Base-by-base conservation (phyloP, 2,329 filamentous ascomycete genomes). In the Paraphoma sp. region DNA sequence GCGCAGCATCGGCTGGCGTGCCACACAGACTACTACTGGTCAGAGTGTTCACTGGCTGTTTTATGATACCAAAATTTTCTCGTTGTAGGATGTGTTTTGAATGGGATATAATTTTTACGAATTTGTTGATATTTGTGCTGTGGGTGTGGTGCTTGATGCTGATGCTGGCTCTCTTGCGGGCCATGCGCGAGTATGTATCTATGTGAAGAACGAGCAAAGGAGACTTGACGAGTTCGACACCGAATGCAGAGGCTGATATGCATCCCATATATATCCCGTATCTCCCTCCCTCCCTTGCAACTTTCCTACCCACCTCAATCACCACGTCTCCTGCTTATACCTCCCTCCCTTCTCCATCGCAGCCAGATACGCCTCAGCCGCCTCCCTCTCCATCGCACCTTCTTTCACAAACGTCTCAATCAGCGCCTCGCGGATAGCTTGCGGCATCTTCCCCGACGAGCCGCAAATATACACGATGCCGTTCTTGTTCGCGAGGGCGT, bases 301-400 rank as follows among this genome's bases (percentile, higher is more conserved):
- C 33, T 3, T 38, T 6, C 2, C 6, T 6, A 38, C 10, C 33
- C 23, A 23, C 33, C 14, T 3, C 33, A 14, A 36, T 14, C 14
- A 90, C 88, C 88, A 91, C 6, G 88, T 91, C 76, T 91, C 88
- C 69, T 90, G 87, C 66, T 85, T 86, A 72, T 88, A 90, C 54
- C 85, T 76, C 10, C 86, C 87, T 18, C 71, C 77, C 70, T 84
- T 88, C 75, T 90, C 87, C 83, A 90, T 83, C 4, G 62, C 68
- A 23, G 78, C 76, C 10, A 90, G 61, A 69, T 84, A 84, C 23
- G 69, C 76, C 66, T 89, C 86, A 0, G 87, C 87, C 9, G 80
- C 79, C 28, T 82, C 77, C 46, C 81, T 69, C 36, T 74, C 65
- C 69, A 80, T 67, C 3, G 52, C 55, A 1, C 78, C 79, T 43